Evolutionary conservation across 768 basidiomycete genomes (phyloP).

Genomic region (Xerocomus potaroensis): DNA sequence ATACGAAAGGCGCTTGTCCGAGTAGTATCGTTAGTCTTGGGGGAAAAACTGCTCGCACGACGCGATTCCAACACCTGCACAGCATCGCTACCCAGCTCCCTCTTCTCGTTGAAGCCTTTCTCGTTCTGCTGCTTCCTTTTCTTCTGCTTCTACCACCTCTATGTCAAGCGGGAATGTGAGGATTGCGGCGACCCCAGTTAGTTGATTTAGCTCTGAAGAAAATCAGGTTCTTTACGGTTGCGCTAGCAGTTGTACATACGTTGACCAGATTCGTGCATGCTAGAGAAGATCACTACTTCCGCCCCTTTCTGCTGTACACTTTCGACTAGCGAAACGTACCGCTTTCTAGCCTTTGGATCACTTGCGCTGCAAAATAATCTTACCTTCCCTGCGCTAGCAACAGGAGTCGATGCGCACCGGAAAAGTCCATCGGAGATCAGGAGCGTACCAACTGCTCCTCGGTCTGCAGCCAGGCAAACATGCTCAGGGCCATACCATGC

Average conservation of each 20-base stretch:
- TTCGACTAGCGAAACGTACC: constrained; percentile 86
- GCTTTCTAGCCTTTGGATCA: constrained; percentile 71
- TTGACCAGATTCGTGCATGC: constrained; percentile 99
- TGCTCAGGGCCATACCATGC: constrained; percentile 99
- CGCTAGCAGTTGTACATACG: constrained; percentile 50
- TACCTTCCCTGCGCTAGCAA: neutral
- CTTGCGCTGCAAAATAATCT: constrained; percentile 53
- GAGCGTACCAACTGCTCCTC: constrained; percentile 91
- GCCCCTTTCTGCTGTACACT: constrained; percentile 83
- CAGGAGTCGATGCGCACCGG: constrained; percentile 46
- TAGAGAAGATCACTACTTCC: constrained; percentile 95
- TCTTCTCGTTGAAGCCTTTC: constrained; percentile 11
- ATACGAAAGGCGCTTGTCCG: constrained; percentile 56
- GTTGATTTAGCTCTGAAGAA: constrained; percentile 81
- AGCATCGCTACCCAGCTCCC: constrained; percentile 1
- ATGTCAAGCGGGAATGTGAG: constrained; percentile 94
- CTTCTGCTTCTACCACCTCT: constrained; percentile 93
- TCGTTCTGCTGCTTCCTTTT: constrained; percentile 61
- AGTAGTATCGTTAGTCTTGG: constrained; percentile 1
- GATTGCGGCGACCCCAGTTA: constrained; percentile 94
- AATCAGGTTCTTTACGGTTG: neutral
- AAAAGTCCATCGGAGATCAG: constrained; percentile 95
- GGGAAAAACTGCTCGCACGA: neutral
- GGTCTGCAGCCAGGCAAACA: constrained; percentile 84
- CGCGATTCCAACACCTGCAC: neutral